Base-by-base conservation (phyloP, 108 stramenopile genomes). In the Seminavis robusta region DNA sequence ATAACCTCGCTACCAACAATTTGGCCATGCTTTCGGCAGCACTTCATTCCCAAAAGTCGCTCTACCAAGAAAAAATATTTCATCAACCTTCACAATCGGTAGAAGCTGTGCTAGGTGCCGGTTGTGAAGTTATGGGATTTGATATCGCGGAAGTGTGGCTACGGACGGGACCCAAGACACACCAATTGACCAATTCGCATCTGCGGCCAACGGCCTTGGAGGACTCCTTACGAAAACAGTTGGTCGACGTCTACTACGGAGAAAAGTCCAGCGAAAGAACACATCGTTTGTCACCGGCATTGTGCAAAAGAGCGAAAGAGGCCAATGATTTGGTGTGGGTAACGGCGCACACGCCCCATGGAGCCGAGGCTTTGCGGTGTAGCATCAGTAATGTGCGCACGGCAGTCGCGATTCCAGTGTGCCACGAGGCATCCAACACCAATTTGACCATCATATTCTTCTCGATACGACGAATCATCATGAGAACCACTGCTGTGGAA, bases 81-180 rank as follows among this genome's bases (percentile, higher is more conserved):
- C 69, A 65, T 27, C 78, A 79, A 37, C 77, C 86, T 19, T 70
- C 71, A 8, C 51, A 69, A 6, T 37, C 71, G 3, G 81, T 89
- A 26, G 88, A 93, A 69, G 61, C 89, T 9, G 73, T 88, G 20
- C 68, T 90, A 13, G 67, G 84, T 26, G 80, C 88, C 25, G 47
- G 72, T 19, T 94, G 92, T 66, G 86, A 88, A 45, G 69, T 77
- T 29, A 79, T 88, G 68, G 83, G 83, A 36, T 94, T 94, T 71
- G 89, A 94, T 55, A 94, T 94, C 76, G 89, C 93, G 46, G 93
- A 94, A 79, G 84, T 94, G 81, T 94, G 93, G 93, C 73, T 94
- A 17, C 82, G 93, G 19, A 94, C 89, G n/a, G 93, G 93, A 8
- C 83, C 77, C 59, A 94, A 94, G 51, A 90, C 87, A 7, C 93